Base-by-base conservation (phyloP, 176 grass and related monocot species). In the Carex scoparia region DNA sequence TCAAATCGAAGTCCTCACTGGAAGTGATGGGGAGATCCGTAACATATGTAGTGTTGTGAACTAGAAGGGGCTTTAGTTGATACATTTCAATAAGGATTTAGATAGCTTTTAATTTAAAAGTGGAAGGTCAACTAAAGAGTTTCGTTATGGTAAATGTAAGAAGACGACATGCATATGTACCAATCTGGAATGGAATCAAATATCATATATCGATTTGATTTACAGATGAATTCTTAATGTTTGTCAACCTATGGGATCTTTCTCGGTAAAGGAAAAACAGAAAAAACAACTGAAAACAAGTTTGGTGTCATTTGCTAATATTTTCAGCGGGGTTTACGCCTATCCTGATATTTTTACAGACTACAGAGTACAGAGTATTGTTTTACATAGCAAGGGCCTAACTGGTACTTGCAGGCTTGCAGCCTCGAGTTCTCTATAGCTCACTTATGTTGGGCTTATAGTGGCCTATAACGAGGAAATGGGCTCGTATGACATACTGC, bases 1-100 rank as follows among this genome's bases (percentile, higher is more conserved):
- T 1, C 86, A 86, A 69, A 87, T 91, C 14, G 87, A 48, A 23
- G 87, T 91, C 40, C 82, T 91, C 79, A 91, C 89, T 12, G 89
- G 89, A 14, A 46, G 8, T 46, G 68, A 32, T 54, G 87, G 87
- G 0, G 87, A 87, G 71, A 89, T 94, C 13, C 65, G 92, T 61
- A 82, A 61, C 28, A 84, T 69, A 7, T 93, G 91, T 74, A 72
- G 65, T 67, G 80, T 65, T 53, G 60, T 90, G 46, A 93, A 90
- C 80, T 82, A 78, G 13, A 57, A 58, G 13, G 23, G 23, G 19
- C 33, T 7, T 0, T 54, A 76, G 23, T 56, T 78, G 32, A 15
- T 10, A 78, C 27, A 33, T 56, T 56, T 57, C 13, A 44, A 78
- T 78, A 78, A 77, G 72, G 23, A 55, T 55, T 77, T 33, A 49